Evolutionary conservation across 1,284 basidiomycete genomes (phyloP).

Genomic region (Anthracocystis panici-leucophaei): DNA sequence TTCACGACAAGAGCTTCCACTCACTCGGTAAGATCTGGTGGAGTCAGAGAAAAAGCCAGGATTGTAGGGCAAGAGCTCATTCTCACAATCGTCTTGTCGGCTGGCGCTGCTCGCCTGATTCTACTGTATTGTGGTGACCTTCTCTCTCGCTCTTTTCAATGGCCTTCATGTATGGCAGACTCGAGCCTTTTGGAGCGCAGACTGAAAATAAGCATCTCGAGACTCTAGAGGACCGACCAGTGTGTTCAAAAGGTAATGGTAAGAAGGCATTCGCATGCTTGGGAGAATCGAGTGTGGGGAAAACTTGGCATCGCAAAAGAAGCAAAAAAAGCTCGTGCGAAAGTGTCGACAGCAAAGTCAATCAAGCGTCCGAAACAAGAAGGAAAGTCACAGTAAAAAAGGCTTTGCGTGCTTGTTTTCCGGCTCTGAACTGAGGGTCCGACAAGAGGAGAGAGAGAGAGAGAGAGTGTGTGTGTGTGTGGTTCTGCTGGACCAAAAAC

Average conservation of each 20-base stretch:
- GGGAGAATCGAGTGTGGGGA: constrained; percentile 17
- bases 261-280: background rate
- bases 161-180: background rate
- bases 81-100: constrained; percentile 12
- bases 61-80: constrained; percentile 3
- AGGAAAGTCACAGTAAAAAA: background rate
- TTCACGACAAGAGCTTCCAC: background rate
- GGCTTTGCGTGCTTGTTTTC: background rate
- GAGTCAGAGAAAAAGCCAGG: background rate
- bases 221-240: too few relatives aligned
- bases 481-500: background rate
- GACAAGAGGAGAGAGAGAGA: too few relatives aligned
- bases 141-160: background rate
- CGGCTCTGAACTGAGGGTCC: constrained; percentile 14
- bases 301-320: constrained; percentile 15
- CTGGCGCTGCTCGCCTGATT: constrained; percentile 29
- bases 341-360: background rate
- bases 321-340: constrained; percentile 19
- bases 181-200: too few relatives aligned
- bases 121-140: background rate
- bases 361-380: constrained; percentile 14
- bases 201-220: too few relatives aligned
- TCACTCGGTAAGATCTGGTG: background rate
- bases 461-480: too few relatives aligned
- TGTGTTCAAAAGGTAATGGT: too few relatives aligned